These are phyloP conservation scores for Globisporangium mamillatum DNA, from an alignment of 352 stramenopile genomes.

Conservation along the genomic window DNA sequence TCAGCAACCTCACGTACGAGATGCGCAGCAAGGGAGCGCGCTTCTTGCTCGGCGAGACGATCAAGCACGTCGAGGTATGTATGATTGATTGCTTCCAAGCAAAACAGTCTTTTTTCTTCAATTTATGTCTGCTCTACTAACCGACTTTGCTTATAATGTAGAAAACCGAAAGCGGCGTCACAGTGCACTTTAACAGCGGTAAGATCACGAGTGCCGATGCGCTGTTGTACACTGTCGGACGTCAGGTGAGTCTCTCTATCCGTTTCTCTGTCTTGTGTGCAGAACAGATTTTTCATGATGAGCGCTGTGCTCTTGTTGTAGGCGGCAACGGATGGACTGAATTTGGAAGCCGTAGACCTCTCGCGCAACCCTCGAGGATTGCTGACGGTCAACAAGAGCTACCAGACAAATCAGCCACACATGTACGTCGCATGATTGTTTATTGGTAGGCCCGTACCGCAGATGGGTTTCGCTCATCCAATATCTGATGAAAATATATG, in stretches of 20 bases:
- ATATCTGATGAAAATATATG: background rate
- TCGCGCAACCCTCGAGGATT: conserved; percentile 75
- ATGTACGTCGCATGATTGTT: conserved; percentile 43
- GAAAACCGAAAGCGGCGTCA: conserved; percentile 55
- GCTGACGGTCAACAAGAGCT: conserved; percentile 85
- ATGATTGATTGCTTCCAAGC: too few relatives aligned
- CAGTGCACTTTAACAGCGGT: conserved; percentile 72
- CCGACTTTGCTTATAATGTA: conserved; percentile 9
- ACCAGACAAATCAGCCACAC: conserved; percentile 80
- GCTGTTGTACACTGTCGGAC: conserved; percentile 78
- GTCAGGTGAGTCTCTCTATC: conserved; percentile 32
- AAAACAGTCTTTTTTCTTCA: background rate
- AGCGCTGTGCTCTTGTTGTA: conserved; percentile 6
- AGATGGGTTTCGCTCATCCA: too few relatives aligned
- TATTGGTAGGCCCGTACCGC: background rate
- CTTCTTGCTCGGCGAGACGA: conserved; percentile 80
- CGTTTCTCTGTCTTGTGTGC: background rate
- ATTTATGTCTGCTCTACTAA: background rate
- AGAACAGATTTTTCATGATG: background rate
- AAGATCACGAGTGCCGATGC: conserved; percentile 72
- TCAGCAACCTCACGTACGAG: conserved; percentile 85
- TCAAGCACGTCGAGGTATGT: conserved; percentile 65
- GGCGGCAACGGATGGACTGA: conserved; percentile 76
- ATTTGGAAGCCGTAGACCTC: conserved; percentile 79
- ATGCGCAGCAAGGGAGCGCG: conserved; percentile 88